Conservation (phyloP, 2,329 filamentous ascomycete genomes). For the Exophiala phaeomuriformis region DNA sequence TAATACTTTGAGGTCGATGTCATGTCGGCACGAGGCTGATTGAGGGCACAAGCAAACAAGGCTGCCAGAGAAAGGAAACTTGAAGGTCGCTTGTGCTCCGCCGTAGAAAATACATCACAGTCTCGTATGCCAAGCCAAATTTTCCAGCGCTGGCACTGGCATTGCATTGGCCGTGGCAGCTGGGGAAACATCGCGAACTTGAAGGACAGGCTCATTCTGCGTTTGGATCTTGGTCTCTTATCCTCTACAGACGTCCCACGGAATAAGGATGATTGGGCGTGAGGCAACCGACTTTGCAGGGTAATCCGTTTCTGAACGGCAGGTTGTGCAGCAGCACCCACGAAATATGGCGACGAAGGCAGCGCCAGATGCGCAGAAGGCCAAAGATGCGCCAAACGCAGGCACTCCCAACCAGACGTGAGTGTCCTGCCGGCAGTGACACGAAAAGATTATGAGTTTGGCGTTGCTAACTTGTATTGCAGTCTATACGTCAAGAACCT, state of each 20-base stretch:
- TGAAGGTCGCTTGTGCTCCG: neutral
- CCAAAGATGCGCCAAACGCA: constrained; percentile 32
- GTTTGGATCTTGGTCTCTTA: neutral
- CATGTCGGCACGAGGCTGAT: neutral
- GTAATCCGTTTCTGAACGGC: neutral
- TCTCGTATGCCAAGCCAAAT: neutral
- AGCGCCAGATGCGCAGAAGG: constrained; percentile 5
- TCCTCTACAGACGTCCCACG: neutral
- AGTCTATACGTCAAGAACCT: constrained; percentile 88
- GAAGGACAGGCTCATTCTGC: neutral
- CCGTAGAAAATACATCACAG: neutral
- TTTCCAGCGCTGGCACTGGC: neutral
- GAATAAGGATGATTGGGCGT: neutral
- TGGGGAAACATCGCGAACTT: neutral
- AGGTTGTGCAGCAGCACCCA: neutral
- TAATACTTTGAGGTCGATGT: neutral
- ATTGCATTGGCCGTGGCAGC: neutral
- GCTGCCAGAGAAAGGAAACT: neutral
- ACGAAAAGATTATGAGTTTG: neutral
- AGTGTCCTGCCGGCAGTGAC: constrained; percentile 31
- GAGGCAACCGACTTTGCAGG: neutral
- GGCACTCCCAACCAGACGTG: constrained; percentile 70
- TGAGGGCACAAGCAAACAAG: neutral
- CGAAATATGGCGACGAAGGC: constrained; percentile 9
- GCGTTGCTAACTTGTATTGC: constrained; percentile 10